phyloP scores from a whole-genome alignment of 768 basidiomycete species.

The Coprinopsis cinerea region DNA sequence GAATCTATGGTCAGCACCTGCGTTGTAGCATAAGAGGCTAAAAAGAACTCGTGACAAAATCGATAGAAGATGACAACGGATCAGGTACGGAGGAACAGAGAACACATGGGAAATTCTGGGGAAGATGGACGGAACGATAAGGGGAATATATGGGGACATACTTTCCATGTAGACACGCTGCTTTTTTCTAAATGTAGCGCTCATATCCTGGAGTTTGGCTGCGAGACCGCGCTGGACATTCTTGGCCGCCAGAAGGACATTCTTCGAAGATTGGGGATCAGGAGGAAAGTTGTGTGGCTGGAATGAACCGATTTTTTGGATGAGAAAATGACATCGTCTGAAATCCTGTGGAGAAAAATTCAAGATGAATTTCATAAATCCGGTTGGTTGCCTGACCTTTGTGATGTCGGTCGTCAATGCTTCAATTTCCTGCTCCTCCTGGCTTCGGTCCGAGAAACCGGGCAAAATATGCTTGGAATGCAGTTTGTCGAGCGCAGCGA shows the following conservation, averaged over 20 bases:
- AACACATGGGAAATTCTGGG: conserved; percentile 11
- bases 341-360: conserved; percentile 49
- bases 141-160: conserved; percentile 41
- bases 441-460: conserved; percentile 90
- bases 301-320: conserved; percentile 65
- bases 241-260: conserved; percentile 66
- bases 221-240: conserved; percentile 96
- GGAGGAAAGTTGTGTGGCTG: conserved; percentile 64
- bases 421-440: conserved; percentile 94
- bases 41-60: conserved; percentile 15
- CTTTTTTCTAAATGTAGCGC: conserved; percentile 91
- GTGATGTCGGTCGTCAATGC: conserved; percentile 82
- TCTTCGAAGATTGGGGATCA: conserved; percentile 30
- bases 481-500: conserved; percentile 85
- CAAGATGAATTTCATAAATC: conserved; percentile 32
- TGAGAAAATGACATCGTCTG: conserved; percentile 54
- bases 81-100: conserved; percentile 14
- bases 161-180: conserved; percentile 98
- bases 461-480: conserved; percentile 95
- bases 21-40: conserved; percentile 9
- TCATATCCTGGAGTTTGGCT: conserved; percentile 92
- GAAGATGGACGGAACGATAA: conserved; percentile 15
- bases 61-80: conserved; percentile 16
- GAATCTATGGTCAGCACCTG: conserved; percentile 1
- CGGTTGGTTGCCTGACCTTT: conserved; percentile 50